phyloP scores from a whole-genome alignment of 2,329 filamentous ascomycete species.

The Arthrobotrys pseudoclavata region DNA sequence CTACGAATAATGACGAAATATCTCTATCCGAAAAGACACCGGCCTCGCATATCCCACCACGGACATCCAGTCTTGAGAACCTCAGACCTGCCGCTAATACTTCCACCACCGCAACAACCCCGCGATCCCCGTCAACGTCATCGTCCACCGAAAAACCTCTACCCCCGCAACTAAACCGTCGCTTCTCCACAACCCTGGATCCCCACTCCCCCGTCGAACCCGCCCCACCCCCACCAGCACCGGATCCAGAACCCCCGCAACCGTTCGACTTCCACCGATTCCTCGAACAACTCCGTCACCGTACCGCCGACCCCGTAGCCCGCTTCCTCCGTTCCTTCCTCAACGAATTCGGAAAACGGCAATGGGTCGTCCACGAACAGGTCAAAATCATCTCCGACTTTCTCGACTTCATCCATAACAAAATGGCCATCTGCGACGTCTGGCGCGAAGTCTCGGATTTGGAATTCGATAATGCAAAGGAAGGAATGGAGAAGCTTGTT shows the following conservation, averaged over 20 bases:
- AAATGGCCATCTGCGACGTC: constrained; percentile 97
- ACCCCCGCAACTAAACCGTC: constrained; percentile 45
- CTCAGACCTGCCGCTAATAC: constrained; percentile 45
- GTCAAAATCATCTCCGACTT: constrained; percentile 99
- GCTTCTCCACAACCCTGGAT: constrained; percentile 54
- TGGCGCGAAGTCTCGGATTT: constrained; percentile 96
- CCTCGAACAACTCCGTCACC: constrained; percentile 92
- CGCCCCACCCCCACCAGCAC: constrained; percentile 70
- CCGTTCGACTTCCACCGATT: constrained; percentile 99
- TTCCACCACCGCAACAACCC: constrained; percentile 8
- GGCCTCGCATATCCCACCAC: constrained; percentile 60
- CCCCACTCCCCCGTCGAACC: constrained; percentile 47
- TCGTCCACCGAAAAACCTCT: constrained; percentile 17
- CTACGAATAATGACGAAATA: constrained; percentile 41
- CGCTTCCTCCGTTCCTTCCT: constrained; percentile 95
- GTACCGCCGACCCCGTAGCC: constrained; percentile 97
- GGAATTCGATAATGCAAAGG: constrained; percentile 97
- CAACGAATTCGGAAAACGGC: constrained; percentile 93
- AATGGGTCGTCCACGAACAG: constrained; percentile 99
- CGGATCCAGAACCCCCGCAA: constrained; percentile 69
- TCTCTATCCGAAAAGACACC: constrained; percentile 39
- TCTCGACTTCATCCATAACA: constrained; percentile 94
- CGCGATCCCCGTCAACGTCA: constrained; percentile 2
- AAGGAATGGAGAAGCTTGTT: constrained; percentile 99
- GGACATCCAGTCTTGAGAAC: constrained; percentile 55